Evolutionary conservation across 2,329 filamentous ascomycete genomes (phyloP), one percentile per base, ranked within the genome.

Genomic region (Aspergillus sojae): DNA sequence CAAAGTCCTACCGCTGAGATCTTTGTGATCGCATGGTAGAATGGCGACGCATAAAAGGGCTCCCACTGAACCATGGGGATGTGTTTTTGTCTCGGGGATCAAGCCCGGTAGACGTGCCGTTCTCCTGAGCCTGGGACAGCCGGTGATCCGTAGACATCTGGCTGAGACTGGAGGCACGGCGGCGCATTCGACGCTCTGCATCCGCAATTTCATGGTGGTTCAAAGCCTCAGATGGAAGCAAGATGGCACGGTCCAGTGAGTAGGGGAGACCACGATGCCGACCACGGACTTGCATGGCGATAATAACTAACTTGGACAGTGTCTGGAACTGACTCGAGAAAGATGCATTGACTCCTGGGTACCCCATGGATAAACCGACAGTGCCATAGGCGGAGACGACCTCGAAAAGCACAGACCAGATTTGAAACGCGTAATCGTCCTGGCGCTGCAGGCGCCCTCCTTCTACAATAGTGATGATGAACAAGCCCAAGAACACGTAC

Each of bases 401-500:
- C 75, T 97, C 93, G 71, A 97, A 97, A 3, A 97, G 83, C 9
- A 87, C 82, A 7, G 84, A 80, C 74, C 92, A 94, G 75, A 92
- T 81, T 62, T 87, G 85, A 71, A 93, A 91, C 4, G 74, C 70
- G 65, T 82, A 82, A 58, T 88, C 80, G 63, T 89, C 82, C 28
- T 77, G 80, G 70, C 85, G 85, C 73, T 91, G 83, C 14, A 99
- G 82, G 19, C 89, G 87, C 9, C 72, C 62, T 4, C 93, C 94
- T 80, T 99, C 96, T 34, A 91, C 89, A 71, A 99, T 97, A 65
- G 91, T 86, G 72, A 99, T 91, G 75, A 98, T 87, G 80, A 99
- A 99, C 70, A 96, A 88, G 0, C 95, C 95, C 26, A 98, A 77
- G 74, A 96, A 97, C 62, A 99, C 91, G 72, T 93, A 99, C 95